Base-by-base conservation (phyloP, 306 rosid species). In the Cucumis cinereus region DNA sequence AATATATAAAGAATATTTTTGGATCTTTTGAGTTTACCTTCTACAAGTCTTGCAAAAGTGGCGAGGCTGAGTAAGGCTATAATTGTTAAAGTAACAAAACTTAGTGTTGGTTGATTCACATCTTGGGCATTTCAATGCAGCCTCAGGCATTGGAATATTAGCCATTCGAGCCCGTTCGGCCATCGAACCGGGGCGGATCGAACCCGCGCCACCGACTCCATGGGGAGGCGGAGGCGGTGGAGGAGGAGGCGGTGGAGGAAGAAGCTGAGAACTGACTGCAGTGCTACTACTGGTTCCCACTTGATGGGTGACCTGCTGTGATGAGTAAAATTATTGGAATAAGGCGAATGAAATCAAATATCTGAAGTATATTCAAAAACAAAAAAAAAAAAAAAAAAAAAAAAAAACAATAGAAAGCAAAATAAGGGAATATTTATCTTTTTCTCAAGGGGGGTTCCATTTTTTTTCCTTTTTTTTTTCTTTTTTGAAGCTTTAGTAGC, bases 41-140 rank as follows among this genome's bases (percentile, higher is more conserved):
- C 75, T 10, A 45, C 76, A 78, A 43, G 68, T 43, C 69, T 78
- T 78, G 33, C 81, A 67, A 16, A 78, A 78, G 45, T 78, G 75
- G 10, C 75, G 45, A 52, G 81, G 81, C 26, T 78, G 75, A 19
- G 81, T 47, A 10, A 78, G 79, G 57, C 74, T 77, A 45, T 77
- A 77, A 16, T 77, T 77, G 50, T 77, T 77, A 62, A 77, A 77
- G 15, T 78, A 78, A 36, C 75, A 78, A 10, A 78, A 78, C 24
- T 78, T 78, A 16, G 81, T 78, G 75, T 78, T 78, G 55, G 81
- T 78, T 15, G 81, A 78, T 49, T 78, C 81, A 45, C 76, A 78
- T 68, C 81, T 38, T 13, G 81, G 81, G 70, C 81, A 78, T 43
- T 78, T 78, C 55, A 79, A 52, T 59, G 80, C 64, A n/a, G 74